Base-by-base conservation (phyloP, 2,329 filamentous ascomycete genomes). In the Onygenales sp. region DNA sequence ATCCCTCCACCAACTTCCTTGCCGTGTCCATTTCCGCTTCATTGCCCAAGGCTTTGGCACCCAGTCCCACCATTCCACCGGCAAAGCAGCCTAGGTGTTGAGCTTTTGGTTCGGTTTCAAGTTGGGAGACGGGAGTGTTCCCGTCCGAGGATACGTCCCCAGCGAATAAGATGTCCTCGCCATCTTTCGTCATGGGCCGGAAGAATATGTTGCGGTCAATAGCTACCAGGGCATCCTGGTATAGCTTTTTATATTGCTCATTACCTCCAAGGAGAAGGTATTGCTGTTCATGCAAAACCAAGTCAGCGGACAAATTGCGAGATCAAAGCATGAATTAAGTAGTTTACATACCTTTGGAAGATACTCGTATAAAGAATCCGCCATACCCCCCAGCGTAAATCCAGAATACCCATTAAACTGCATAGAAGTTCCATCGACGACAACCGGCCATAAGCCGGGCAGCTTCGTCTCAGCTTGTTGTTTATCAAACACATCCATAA, bases 171-270 rank as follows among this genome's bases (percentile, higher is more conserved):
- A 93, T 80, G 53, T 91, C 81, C 51, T 79, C 79, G 51, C 80
- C 74, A 33, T 79, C 79, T 7, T 82, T 78, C 21, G 82, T 78
- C 81, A 93, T 86, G 0, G 89, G 88, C 6, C 85, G 80, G 69
- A 82, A 94, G 54, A 95, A 80, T 7, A 95, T 76, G 67, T 86
- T 78, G 58, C 88, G 77, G 58, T 86, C 85, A 37, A 85, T 80
- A 0, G 82, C 82, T 5, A 84, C 79, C 34, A 84, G 79, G 2
- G 82, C 79, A 54, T 79, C 80, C 53, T 84, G 75, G 65, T 94
- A 89, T 69, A 95, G 78, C 32, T 77, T 78, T 56, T 77, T 75
- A 66, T 94, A 93, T 34, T 47, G 17, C 21, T 47, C 9, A 10
- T 2, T 10, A 2, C 44, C 44, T 47, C 44, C 44, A 31, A 14